Evolutionary conservation across 78 protist genomes (phyloP).

Genomic region (Anaeramoeba ignava): DNA sequence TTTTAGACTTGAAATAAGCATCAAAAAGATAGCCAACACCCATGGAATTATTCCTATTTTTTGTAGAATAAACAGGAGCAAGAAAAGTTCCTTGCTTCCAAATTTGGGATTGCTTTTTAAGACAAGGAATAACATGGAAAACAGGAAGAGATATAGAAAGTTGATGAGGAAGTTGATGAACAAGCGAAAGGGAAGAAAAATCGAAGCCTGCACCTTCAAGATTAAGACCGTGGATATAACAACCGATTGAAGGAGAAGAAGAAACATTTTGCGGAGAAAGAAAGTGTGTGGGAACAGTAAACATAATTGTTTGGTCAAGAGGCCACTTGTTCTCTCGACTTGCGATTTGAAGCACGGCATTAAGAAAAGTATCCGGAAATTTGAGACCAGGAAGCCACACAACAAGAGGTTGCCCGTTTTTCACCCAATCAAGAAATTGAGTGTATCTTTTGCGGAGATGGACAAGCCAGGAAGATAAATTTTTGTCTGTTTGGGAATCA

Average conservation of each 20-base stretch:
- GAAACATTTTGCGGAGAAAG: background rate
- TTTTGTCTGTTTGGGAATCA: too few relatives aligned
- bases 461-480: constrained; percentile 48
- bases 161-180: constrained; percentile 53
- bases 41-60: constrained; percentile 54
- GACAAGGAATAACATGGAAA: constrained; percentile 67
- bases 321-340: constrained; percentile 76
- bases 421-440: constrained; percentile 54
- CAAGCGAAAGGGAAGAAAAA: constrained; percentile 14
- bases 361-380: constrained; percentile 72
- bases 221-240: constrained; percentile 60
- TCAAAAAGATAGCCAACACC: constrained; percentile 82
- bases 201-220: constrained; percentile 81
- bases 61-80: constrained; percentile 79
- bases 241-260: constrained; percentile 41
- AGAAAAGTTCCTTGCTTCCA: constrained; percentile 46
- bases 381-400: constrained; percentile 84
- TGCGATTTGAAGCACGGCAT: constrained; percentile 77
- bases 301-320: constrained; percentile 59
- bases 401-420: constrained; percentile 53
- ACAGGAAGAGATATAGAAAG: constrained; percentile 62
- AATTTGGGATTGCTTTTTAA: constrained; percentile 42
- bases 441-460: constrained; percentile 39
- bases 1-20: constrained; percentile 50
- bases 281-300: constrained; percentile 32